These are phyloP conservation scores for Herpetospermum pedunculosum DNA, from an alignment of 306 rosid genomes.

Conservation along the genomic window DNA sequence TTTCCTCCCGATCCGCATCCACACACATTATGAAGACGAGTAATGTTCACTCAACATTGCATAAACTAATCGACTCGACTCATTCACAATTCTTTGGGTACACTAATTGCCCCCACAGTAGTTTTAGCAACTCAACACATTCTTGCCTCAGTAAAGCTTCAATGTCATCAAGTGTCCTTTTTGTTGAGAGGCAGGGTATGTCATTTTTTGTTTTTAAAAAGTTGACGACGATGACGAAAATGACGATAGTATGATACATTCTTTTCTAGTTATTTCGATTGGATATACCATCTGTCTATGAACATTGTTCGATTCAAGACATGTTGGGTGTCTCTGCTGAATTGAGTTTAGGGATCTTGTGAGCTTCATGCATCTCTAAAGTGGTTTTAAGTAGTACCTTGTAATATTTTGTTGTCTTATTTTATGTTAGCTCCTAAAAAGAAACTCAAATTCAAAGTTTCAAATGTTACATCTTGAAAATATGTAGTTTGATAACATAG, in stretches of 20 bases:
- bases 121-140: neutral
- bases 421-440: too few species aligned
- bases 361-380: neutral
- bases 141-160: neutral
- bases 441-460: too few species aligned
- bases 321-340: too few species aligned
- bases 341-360: neutral
- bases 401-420: neutral
- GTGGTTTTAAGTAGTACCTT: neutral
- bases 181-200: neutral
- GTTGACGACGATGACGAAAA: neutral
- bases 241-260: neutral
- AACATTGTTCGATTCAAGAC: neutral
- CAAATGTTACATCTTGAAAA: too few species aligned
- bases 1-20: slow-evolving; percentile 55
- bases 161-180: neutral
- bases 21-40: slow-evolving; percentile 37
- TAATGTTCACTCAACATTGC: neutral
- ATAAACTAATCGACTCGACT: neutral
- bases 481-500: too few species aligned
- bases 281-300: neutral
- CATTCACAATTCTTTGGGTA: neutral
- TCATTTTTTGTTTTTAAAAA: neutral
- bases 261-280: neutral
- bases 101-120: neutral